phyloP scores from a whole-genome alignment of 2,329 filamentous ascomycete genomes.

The Verticillium dahliae region DNA sequence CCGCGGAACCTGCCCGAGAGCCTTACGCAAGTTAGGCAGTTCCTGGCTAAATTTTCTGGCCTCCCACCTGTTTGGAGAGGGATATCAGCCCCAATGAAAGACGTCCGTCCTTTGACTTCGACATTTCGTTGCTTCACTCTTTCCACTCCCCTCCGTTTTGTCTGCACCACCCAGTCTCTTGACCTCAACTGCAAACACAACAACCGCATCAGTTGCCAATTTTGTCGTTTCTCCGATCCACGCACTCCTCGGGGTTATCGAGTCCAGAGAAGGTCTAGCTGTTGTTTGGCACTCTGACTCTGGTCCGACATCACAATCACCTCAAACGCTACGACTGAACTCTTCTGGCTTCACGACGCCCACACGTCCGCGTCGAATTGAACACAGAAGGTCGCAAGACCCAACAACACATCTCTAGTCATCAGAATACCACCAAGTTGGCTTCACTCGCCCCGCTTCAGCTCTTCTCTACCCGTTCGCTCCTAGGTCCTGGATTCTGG shows the following conservation, averaged over 20 bases:
- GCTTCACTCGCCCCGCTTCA: conserved; percentile 70
- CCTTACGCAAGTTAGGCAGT: background rate
- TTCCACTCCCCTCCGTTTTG: background rate
- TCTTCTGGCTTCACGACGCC: background rate
- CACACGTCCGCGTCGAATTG: background rate
- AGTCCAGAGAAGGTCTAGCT: too few species aligned
- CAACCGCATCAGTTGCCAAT: background rate
- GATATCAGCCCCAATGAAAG: background rate
- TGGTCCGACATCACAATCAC: background rate
- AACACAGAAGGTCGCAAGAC: conserved; percentile 8
- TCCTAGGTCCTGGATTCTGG: conserved; percentile 87
- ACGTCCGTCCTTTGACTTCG: background rate
- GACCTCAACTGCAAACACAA: background rate
- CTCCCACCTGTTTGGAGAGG: background rate
- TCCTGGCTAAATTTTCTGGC: background rate
- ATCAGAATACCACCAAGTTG: conserved; percentile 70
- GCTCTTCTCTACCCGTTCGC: conserved; percentile 76
- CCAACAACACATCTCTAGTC: background rate
- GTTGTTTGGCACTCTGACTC: background rate
- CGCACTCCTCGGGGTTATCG: too few species aligned
- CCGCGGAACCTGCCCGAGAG: background rate
- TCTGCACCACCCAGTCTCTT: background rate
- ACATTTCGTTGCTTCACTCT: background rate
- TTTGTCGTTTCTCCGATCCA: background rate
- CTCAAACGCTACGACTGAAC: background rate